phyloP scores from a whole-genome alignment of 345 rosid species.

The Populus pruinosa region DNA sequence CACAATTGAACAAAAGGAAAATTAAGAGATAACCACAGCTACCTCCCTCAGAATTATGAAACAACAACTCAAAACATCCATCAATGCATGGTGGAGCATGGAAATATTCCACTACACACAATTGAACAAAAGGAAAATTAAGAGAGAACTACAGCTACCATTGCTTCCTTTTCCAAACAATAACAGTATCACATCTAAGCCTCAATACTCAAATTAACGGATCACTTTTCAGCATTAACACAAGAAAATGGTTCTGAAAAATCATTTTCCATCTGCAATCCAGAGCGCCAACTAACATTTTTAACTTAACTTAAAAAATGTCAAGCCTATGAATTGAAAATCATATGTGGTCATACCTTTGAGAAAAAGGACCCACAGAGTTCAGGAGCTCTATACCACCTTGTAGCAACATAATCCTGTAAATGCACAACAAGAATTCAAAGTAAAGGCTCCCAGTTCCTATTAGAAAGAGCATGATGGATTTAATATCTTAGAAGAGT shows the following conservation, averaged over 20 bases:
- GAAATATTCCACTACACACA: background rate
- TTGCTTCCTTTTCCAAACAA: background rate
- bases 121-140: background rate
- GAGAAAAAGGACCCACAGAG: conserved; percentile 97
- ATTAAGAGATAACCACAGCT: background rate
- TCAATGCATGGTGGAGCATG: background rate
- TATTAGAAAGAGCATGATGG: background rate
- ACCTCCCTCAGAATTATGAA: background rate
- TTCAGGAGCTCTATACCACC: conserved; percentile 99
- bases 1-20: background rate
- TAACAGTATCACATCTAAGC: background rate
- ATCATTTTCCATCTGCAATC: background rate
- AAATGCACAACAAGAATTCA: conserved; percentile 17
- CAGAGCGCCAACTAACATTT: background rate
- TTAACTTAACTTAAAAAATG: background rate
- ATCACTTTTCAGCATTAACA: background rate
- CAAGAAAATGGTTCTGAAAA: background rate
- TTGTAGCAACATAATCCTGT: conserved; percentile 95
- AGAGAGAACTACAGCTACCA: background rate
- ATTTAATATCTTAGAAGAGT: conserved; percentile 9
- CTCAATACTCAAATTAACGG: background rate
- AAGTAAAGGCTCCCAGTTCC: conserved; percentile 9
- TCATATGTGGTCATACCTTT: conserved; percentile 47
- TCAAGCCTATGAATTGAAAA: background rate
- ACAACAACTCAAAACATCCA: background rate